A percentile compares a stretch with the other conserved stretches of the same genome.
Evolutionary conservation across 1,139 yeast genomes (phyloP).

Genomic region (Chernovozyma sophiae-reginae): DNA sequence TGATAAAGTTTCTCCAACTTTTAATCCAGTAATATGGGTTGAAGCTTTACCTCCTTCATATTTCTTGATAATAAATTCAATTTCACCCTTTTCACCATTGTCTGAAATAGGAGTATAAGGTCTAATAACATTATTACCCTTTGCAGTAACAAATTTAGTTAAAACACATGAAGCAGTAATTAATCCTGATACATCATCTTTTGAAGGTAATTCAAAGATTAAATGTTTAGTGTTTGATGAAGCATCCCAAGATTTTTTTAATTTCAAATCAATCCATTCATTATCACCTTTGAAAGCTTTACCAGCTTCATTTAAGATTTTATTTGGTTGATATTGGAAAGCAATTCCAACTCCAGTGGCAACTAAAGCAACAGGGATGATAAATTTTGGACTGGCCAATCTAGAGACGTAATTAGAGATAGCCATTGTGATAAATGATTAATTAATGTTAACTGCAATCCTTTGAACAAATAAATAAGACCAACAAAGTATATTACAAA

Average conservation of each 20-base stretch:
- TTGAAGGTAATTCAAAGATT: constrained; percentile 65
- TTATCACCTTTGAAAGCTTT: constrained; percentile 65
- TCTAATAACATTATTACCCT: constrained; percentile 87
- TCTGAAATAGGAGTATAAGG: constrained; percentile 94
- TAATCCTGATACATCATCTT: constrained; percentile 73
- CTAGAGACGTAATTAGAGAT: constrained; percentile 7
- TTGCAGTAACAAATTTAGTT: constrained; percentile 76
- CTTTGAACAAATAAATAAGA: too few relatives aligned
- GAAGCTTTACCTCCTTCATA: constrained; percentile 87
- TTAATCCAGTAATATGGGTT: constrained; percentile 64
- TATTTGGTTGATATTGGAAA: constrained; percentile 31
- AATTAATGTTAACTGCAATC: too few relatives aligned
- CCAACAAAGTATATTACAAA: neutral
- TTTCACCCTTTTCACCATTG: constrained; percentile 61
- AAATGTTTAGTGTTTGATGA: constrained; percentile 66
- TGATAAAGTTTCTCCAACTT: constrained; percentile 75
- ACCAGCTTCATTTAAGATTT: constrained; percentile 44
- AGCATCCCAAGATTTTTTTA: constrained; percentile 52
- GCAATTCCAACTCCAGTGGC: constrained; percentile 55
- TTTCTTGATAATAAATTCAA: constrained; percentile 79
- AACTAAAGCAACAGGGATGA: constrained; percentile 39
- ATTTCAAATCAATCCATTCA: constrained; percentile 79
- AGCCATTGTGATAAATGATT: neutral
- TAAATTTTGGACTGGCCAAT: constrained; percentile 22
- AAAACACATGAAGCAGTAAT: constrained; percentile 75